phyloP scores from a whole-genome alignment of 2,329 filamentous ascomycete species.

The Shiraia sp. region DNA sequence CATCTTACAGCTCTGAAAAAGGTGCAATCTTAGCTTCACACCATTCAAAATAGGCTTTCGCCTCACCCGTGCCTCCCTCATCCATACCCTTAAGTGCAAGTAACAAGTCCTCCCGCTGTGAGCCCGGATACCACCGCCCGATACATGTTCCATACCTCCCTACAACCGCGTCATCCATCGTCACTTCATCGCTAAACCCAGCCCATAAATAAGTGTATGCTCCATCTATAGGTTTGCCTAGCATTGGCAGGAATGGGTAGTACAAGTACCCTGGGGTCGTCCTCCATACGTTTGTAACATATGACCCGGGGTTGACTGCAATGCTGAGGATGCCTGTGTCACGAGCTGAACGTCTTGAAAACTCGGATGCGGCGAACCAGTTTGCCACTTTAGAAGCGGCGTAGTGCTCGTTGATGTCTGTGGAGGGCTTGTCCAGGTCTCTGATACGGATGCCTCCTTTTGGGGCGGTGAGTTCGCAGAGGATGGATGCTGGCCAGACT shows the following conservation, averaged over 20 bases:
- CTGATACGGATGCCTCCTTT: conserved; percentile 18
- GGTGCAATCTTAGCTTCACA: background rate
- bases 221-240: conserved; percentile 4
- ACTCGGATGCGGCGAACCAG: conserved; percentile 16
- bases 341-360: conserved; percentile 7
- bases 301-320: conserved; percentile 45
- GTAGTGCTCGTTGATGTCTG: conserved; percentile 10
- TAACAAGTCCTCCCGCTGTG: conserved; percentile 15
- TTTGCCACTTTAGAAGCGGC: conserved; percentile 14
- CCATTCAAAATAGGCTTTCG: conserved; percentile 45
- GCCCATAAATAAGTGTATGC: conserved; percentile 12
- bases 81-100: conserved; percentile 34
- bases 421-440: conserved; percentile 4
- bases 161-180: conserved; percentile 31
- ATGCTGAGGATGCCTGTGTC: conserved; percentile 16
- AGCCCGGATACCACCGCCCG: conserved; percentile 42
- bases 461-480: conserved; percentile 3
- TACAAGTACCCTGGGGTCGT: conserved; percentile 4
- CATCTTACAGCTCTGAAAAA: background rate
- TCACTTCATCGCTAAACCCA: conserved; percentile 6
- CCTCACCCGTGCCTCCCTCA: conserved; percentile 46
- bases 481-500: conserved; percentile 32
- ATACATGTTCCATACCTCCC: conserved; percentile 52
- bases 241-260: conserved; percentile 2
- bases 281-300: conserved; percentile 34